Base-by-base conservation (phyloP, 495 filamentous ascomycete species). In the Tricharina praecox region DNA sequence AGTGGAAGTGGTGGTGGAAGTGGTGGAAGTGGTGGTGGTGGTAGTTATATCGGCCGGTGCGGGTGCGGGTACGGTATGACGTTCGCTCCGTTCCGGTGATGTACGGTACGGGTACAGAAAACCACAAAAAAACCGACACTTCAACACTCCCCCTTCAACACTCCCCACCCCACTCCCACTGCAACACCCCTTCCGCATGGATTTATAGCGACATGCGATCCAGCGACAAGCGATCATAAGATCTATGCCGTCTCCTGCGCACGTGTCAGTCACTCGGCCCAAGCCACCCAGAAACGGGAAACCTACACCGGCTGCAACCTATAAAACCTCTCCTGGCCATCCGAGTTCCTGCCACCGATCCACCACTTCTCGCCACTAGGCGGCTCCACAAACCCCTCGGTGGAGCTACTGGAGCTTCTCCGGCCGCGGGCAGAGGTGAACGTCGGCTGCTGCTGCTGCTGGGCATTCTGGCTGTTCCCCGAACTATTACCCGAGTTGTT, bases 301-400 rank as follows among this genome's bases (percentile, higher is more conserved):
- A 42, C 58, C 25, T 61, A 61, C 58, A 61, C 58, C 44, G 58
- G 58, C 48, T 61, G 58, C 33, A 61, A 47, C 33, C 75, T 68
- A 53, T 82, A 82, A 57, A 79, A 83, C 52, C 75, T 68, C 61
- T 84, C 79, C 59, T 83, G 80, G 5, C 79, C 79, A 13, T 65
- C 68, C 25, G 77, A 73, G 44, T 77, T 82, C 46, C 76, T 61
- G 2, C 79, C 79, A 1, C 79, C 79, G 38, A 84, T 76, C 65
- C 79, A 84, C 79, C 78, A 83, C 59, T 80, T 83, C 68, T 83
- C 80, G 0, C 68, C 67, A 0, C 70, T 72, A 13, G 74, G 56
- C 1, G 72, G 70, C 59, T 82, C 79, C 11, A 74, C 63, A 48
- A 81, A 82, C 18, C 61, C 66, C 21, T 76, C 76, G 3, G 68